Evolutionary conservation across 2,329 filamentous ascomycete species (phyloP).

Genomic region (Drechslerella dactyloides): DNA sequence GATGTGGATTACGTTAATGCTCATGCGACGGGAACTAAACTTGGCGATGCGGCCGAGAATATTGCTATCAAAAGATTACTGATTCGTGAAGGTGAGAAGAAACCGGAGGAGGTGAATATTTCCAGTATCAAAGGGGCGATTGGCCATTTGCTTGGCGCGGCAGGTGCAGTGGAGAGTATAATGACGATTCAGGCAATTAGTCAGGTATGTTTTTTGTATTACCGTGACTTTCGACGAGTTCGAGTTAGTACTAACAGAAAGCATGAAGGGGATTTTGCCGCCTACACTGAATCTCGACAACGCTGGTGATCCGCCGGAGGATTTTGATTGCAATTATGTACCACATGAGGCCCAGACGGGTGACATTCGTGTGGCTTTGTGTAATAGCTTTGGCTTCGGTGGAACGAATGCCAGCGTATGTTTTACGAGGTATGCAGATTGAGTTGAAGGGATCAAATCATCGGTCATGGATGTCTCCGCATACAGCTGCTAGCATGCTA

Average conservation of each 20-base stretch:
- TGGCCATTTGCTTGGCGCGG: slow-evolving; percentile 88
- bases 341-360: slow-evolving; percentile 73
- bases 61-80: slow-evolving; percentile 79
- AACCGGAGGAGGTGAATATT: slow-evolving; percentile 73
- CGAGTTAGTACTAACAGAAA: background rate
- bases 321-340: slow-evolving; percentile 85
- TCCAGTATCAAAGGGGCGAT: slow-evolving; percentile 94
- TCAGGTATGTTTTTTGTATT: slow-evolving; percentile 65
- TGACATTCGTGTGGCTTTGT: slow-evolving; percentile 75
- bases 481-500: background rate
- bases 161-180: slow-evolving; percentile 86
- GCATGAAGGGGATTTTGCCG: slow-evolving; percentile 74
- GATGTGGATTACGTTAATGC: slow-evolving; percentile 92
- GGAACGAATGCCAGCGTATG: slow-evolving; percentile 92
- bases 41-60: slow-evolving; percentile 90
- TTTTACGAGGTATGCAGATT: slow-evolving; percentile 64
- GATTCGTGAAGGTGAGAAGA: slow-evolving; percentile 72
- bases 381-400: slow-evolving; percentile 97
- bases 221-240: background rate
- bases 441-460: background rate
- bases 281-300: slow-evolving; percentile 83
- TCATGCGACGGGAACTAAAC: slow-evolving; percentile 84
- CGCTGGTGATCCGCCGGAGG: slow-evolving; percentile 64
- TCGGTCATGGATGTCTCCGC: background rate
- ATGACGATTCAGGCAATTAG: slow-evolving; percentile 80